Conservation (phyloP, 257 asterid species). For the Penstemon newberryi region DNA sequence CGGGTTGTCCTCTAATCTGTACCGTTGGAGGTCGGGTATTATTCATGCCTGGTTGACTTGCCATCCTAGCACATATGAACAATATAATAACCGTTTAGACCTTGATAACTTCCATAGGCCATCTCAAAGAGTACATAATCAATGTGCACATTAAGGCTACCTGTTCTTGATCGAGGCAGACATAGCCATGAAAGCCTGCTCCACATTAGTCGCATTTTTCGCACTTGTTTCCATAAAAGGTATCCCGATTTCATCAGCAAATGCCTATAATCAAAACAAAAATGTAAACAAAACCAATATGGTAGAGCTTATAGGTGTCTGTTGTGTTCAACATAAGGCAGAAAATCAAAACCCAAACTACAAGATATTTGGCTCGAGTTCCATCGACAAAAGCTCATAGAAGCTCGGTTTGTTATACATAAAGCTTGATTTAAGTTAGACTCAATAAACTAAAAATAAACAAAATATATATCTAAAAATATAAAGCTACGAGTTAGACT, state of each 20-base stretch:
- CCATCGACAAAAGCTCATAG: too few relatives aligned
- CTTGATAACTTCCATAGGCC: too few relatives aligned
- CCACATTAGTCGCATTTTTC: constrained; percentile 64
- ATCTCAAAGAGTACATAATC: background rate
- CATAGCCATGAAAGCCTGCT: constrained; percentile 93
- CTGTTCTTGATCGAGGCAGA: constrained; percentile 71
- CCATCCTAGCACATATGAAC: constrained; percentile 53
- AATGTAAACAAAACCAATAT: background rate
- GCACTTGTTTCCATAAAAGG: constrained; percentile 89
- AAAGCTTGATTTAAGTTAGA: too few relatives aligned
- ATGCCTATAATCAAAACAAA: constrained; percentile 48
- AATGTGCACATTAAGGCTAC: constrained; percentile 27
- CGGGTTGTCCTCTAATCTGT: constrained; percentile 80
- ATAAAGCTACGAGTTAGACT: too few relatives aligned
- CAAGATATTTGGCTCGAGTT: too few relatives aligned
- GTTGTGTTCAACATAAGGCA: too few relatives aligned
- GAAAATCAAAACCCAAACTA: too few relatives aligned
- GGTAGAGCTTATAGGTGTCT: too few relatives aligned
- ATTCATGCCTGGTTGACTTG: constrained; percentile 61
- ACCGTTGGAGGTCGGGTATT: constrained; percentile 66
- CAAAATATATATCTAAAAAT: too few relatives aligned
- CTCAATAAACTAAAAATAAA: too few relatives aligned
- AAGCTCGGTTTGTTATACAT: too few relatives aligned
- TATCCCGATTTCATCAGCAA: constrained; percentile 83
- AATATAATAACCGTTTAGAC: background rate